phyloP scores from a whole-genome alignment of 2,329 filamentous ascomycete genomes.

The Akanthomyces uredinophilus region DNA sequence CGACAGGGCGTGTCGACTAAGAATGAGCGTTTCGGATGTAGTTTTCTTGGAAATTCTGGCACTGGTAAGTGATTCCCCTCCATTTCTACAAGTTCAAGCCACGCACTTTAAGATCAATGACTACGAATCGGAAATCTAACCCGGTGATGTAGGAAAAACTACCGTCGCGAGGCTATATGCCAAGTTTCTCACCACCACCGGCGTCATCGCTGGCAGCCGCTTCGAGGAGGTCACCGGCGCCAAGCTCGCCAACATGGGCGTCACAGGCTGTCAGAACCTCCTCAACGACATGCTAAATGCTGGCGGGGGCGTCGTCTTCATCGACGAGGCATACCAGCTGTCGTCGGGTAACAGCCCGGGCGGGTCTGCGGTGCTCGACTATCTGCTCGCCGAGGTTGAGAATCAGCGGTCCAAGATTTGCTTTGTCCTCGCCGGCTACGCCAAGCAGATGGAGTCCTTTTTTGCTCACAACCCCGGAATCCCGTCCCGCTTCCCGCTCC shows the following conservation, averaged over 20 bases:
- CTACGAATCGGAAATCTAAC: no score
- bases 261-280: slow-evolving; percentile 51
- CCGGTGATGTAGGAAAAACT: slow-evolving; percentile 66
- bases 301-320: slow-evolving; percentile 66
- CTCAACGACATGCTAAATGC: slow-evolving; percentile 43
- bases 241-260: slow-evolving; percentile 56
- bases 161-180: slow-evolving; percentile 69
- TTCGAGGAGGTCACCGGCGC: slow-evolving; percentile 68
- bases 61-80: no score
- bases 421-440: slow-evolving; percentile 70
- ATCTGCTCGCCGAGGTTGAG: slow-evolving; percentile 66
- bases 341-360: slow-evolving; percentile 51
- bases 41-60: slow-evolving; percentile 68
- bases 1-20: slow-evolving; percentile 52
- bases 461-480: slow-evolving; percentile 70
- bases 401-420: slow-evolving; percentile 64
- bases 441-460: slow-evolving; percentile 70
- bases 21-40: slow-evolving; percentile 56
- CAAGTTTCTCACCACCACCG: slow-evolving; percentile 56
- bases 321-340: slow-evolving; percentile 76
- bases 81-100: no score
- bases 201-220: slow-evolving; percentile 52
- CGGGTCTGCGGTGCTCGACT: slow-evolving; percentile 62
- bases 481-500: slow-evolving; percentile 61
- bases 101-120: no score